A percentile compares a stretch with the other conserved stretches of the same genome.
These are phyloP conservation scores for Capsicum pubescens DNA, from an alignment of 257 asterid species.

Conservation along the genomic window DNA sequence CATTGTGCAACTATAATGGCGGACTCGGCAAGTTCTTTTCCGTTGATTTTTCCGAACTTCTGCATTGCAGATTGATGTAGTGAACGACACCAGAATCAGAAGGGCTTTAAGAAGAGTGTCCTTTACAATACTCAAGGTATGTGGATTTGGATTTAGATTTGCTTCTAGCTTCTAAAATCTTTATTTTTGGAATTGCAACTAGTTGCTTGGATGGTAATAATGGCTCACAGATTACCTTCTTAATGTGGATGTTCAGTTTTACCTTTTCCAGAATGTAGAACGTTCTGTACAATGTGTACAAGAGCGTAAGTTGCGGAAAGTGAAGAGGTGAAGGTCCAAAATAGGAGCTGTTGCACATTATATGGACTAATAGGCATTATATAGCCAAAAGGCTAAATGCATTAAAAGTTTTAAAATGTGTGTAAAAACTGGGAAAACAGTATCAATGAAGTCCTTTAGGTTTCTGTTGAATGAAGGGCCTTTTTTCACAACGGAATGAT, in stretches of 20 bases:
- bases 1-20: background rate
- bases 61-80: constrained; percentile 71
- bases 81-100: constrained; percentile 63
- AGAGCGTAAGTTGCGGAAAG: background rate
- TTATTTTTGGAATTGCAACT: background rate
- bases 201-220: background rate
- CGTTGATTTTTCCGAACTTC: background rate
- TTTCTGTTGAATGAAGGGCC: too few relatives aligned
- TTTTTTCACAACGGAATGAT: too few relatives aligned
- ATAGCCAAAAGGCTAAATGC: too few relatives aligned
- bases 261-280: background rate
- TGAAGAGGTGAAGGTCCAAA: too few relatives aligned
- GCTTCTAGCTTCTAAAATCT: background rate
- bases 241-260: background rate
- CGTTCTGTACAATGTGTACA: background rate
- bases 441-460: too few relatives aligned
- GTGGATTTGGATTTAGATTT: background rate
- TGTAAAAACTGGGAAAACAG: too few relatives aligned
- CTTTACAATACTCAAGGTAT: constrained; percentile 87
- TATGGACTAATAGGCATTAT: too few relatives aligned
- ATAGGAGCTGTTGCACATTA: too few relatives aligned
- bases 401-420: too few relatives aligned
- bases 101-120: constrained; percentile 90
- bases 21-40: background rate
- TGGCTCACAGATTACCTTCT: background rate